A percentile compares a stretch with the other conserved stretches of the same genome.
Conservation (phyloP, 2,329 filamentous ascomycete species). For the Graphiopsis chlorocephala region DNA sequence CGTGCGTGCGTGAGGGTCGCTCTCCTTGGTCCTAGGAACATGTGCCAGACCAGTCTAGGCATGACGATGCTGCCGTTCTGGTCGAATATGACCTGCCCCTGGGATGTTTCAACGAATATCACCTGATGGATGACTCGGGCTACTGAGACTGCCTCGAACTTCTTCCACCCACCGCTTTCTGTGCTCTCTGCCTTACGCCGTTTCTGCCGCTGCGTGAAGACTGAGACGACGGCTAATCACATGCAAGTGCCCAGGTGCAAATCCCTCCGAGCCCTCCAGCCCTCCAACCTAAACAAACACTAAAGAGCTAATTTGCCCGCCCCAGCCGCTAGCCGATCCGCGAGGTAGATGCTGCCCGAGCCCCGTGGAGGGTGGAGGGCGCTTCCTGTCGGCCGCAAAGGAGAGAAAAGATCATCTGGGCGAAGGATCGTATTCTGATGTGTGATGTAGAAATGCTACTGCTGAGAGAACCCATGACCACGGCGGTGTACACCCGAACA, state of each 20-base stretch:
- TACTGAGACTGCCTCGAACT: background rate
- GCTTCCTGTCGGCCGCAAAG: background rate
- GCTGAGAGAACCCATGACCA: background rate
- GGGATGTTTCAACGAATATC: background rate
- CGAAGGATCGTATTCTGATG: background rate
- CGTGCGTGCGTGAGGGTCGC: background rate
- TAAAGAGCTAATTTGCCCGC: slow-evolving; percentile 1
- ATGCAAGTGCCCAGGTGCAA: background rate
- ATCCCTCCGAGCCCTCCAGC: too few relatives aligned
- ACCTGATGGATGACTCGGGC: background rate
- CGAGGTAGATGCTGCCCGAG: background rate
- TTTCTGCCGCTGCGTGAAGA: background rate
- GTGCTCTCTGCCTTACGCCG: background rate
- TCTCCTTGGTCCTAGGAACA: background rate
- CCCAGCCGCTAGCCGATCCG: background rate
- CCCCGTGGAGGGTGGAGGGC: background rate
- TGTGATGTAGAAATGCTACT: background rate
- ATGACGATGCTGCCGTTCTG: background rate
- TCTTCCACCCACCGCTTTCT: background rate
- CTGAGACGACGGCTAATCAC: background rate
- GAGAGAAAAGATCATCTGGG: background rate
- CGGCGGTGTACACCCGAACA: background rate
- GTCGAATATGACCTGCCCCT: background rate
- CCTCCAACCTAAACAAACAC: background rate
- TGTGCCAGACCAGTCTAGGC: background rate